Conservation (phyloP, 768 basidiomycete genomes). For the Jaapia argillacea region DNA sequence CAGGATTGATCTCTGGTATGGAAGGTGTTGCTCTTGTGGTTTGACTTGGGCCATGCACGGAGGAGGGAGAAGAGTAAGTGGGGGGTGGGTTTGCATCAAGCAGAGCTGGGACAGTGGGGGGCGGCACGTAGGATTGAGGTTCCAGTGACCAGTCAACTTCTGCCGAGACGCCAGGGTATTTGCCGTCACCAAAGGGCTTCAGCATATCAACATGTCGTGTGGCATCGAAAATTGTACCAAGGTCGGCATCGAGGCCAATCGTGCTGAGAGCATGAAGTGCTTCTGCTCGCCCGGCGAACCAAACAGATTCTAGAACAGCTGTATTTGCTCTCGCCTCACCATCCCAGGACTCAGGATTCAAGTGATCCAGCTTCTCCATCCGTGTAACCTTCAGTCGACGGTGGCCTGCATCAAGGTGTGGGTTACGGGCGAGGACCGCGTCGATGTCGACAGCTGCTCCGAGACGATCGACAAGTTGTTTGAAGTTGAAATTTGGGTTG, state of each 20-base stretch:
- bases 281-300: conserved; percentile 6
- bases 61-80: too few relatives aligned
- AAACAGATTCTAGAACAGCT: conserved; percentile 11
- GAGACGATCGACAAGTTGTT: conserved; percentile 10
- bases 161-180: conserved; percentile 18
- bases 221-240: too few relatives aligned
- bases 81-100: too few relatives aligned
- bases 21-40: too few relatives aligned
- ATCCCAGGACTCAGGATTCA: conserved; percentile 14
- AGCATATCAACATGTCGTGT: conserved; percentile 11
- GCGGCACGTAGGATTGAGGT: too few relatives aligned
- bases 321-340: conserved; percentile 11
- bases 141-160: conserved; percentile 15
- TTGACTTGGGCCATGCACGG: too few relatives aligned
- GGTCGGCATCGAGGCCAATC: conserved; percentile 4
- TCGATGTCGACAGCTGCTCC: conserved; percentile 12
- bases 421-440: conserved; percentile 9
- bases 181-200: conserved; percentile 14
- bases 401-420: conserved; percentile 11
- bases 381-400: conserved; percentile 13
- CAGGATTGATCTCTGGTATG: too few relatives aligned
- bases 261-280: conserved; percentile 3
- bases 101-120: too few relatives aligned
- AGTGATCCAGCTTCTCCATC: conserved; percentile 15
- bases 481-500: conserved; percentile 8